A percentile compares a stretch with the other conserved stretches of the same genome.
Evolutionary conservation across 31 red algal genomes (phyloP).

Genomic region (Odonthalia washingtoniensis): DNA sequence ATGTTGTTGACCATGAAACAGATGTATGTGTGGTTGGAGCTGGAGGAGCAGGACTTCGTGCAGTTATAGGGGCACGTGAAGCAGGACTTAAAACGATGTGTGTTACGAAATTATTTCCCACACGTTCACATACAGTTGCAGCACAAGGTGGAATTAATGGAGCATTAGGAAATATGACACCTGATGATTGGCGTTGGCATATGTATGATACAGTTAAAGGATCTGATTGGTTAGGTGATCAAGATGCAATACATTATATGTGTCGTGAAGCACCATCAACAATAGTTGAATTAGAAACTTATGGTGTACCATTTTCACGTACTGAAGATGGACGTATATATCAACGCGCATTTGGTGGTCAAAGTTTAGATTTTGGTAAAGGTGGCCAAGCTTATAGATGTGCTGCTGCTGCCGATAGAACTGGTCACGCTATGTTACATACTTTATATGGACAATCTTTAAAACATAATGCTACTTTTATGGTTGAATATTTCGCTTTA

Average conservation of each 20-base stretch:
- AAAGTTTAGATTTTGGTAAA: constrained; percentile 91
- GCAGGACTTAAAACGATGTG: constrained; percentile 84
- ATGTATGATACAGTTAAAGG: constrained; percentile 99
- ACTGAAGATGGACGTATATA: constrained; percentile 94
- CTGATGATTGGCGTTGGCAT: constrained; percentile 99
- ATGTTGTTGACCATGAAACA: constrained; percentile 81
- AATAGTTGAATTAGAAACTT: constrained; percentile 93
- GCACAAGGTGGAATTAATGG: constrained; percentile 98
- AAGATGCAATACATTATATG: constrained; percentile 99
- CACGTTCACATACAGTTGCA: constrained; percentile 96
- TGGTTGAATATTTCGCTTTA: constrained; percentile 96
- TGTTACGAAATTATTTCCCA: constrained; percentile 97
- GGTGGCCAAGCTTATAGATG: constrained; percentile 97
- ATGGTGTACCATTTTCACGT: constrained; percentile 93
- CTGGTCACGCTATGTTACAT: constrained; percentile 95
- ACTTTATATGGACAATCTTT: constrained; percentile 92
- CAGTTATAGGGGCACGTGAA: constrained; percentile 88
- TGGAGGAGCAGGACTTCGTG: constrained; percentile 94
- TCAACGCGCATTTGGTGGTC: constrained; percentile 98
- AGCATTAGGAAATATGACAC: constrained; percentile 92
- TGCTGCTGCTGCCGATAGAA: constrained; percentile 96
- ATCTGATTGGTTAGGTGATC: constrained; percentile 96
- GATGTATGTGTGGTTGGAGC: constrained; percentile 91
- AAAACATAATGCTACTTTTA: constrained; percentile 89
- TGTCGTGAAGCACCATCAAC: constrained; percentile 89